Conservation (phyloP, 2,329 filamentous ascomycete species). For the Emmonsiellopsis sp. region DNA sequence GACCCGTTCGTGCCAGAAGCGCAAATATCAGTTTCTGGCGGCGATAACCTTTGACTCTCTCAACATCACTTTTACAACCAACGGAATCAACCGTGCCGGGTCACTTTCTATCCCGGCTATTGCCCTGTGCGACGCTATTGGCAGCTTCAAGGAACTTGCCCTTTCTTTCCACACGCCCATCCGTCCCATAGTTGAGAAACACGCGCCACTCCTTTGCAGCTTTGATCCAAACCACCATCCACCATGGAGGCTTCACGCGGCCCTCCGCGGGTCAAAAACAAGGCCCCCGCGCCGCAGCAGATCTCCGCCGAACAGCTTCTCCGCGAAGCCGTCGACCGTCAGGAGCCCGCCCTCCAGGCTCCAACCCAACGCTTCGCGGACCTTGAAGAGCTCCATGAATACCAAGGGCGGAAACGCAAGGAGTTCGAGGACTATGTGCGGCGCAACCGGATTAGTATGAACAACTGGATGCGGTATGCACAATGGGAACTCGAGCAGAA, state of each 20-base stretch:
- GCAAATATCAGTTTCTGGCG: neutral
- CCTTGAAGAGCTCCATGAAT: conserved; percentile 95
- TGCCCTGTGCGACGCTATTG: neutral
- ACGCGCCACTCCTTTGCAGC: too few relatives aligned
- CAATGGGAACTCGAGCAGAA: conserved; percentile 98
- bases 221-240: conserved; percentile 10
- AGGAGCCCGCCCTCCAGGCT: conserved; percentile 78
- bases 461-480: conserved; percentile 98
- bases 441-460: conserved; percentile 88
- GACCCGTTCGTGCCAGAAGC: neutral
- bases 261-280: conserved; percentile 96
- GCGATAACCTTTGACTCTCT: neutral
- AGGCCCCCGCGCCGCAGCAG: conserved; percentile 81
- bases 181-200: neutral
- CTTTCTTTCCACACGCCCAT: too few relatives aligned
- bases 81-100: neutral
- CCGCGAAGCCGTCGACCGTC: conserved; percentile 91
- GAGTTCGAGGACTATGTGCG: conserved; percentile 98
- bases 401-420: conserved; percentile 88
- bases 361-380: conserved; percentile 94
- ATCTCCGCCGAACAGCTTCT: conserved; percentile 96
- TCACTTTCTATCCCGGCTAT: neutral
- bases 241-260: conserved; percentile 85
- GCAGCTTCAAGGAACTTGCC: neutral
- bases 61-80: neutral